Base-by-base conservation (phyloP, 2,329 filamentous ascomycete genomes). In the Fusarium robinianum region DNA sequence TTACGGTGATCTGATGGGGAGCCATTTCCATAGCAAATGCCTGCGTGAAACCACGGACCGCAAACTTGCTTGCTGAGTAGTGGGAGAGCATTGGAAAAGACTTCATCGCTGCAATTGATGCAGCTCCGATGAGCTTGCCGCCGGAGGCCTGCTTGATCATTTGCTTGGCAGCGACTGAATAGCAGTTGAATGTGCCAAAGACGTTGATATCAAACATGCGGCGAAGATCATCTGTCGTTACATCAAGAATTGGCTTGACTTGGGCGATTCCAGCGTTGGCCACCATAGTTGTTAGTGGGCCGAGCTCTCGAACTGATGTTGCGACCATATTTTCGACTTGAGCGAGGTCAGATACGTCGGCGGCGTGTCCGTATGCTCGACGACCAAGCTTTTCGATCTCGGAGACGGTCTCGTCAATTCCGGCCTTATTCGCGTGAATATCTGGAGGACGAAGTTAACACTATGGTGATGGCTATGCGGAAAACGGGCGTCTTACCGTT, bases 11-110 rank as follows among this genome's bases (percentile, higher is more conserved):
- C 45, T 79, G 72, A 60, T 87, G 76, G 32, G 68, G 64, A 0
- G 83, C 83, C 65, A 86, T 72, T 50, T 85, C 83, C 74, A 84
- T 80, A 1, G 84, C 83, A 51, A 84, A 84, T 0, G 76, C 79
- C 62, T 87, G 82, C 1, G 79, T 84, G 36, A 88, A 67, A 0
- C 83, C 83, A 4, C 84, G 72, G 2, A 88, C 82, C 0, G 84
- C 85, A 69, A 76, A 86, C 60, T 88, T 88, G 11, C 75, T 75
- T 4, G 82, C 78, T 14, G 73, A 78, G 68, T 88, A 88, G 61
- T 84, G 79, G 0, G 78, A 75, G 7, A 86, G 68, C 31, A 83
- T 61, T 0, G 75, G 66, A 32, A 84, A 80, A 0, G 81, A 76
- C 52, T 79, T 82, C 70, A 83, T 83, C 0, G 75, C 80, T 0